phyloP scores from a whole-genome alignment of 352 stramenopile species.

The Pythium dissotocum region DNA sequence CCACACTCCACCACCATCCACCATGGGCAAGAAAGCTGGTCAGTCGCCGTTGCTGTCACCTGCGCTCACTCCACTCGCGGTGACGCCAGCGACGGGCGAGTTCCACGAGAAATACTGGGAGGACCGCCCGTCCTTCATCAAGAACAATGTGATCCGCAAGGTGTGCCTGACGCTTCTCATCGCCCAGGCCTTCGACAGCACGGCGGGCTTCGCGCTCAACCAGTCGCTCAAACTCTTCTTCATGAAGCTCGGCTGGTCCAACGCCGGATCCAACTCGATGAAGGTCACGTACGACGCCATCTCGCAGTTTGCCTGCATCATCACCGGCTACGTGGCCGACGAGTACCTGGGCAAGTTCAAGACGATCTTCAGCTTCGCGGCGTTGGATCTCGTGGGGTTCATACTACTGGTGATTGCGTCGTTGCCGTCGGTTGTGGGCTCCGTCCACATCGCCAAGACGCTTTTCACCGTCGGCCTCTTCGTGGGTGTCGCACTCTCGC shows the following conservation, averaged over 20 bases:
- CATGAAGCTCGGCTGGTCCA: slow-evolving; percentile 27
- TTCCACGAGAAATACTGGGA: slow-evolving; percentile 20
- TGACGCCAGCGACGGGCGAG: neutral
- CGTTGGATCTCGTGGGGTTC: slow-evolving; percentile 28
- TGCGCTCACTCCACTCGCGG: slow-evolving; percentile 6
- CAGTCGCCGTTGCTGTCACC: neutral
- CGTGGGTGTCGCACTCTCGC: slow-evolving; percentile 29
- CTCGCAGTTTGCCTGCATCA: slow-evolving; percentile 30
- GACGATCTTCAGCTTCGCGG: slow-evolving; percentile 24
- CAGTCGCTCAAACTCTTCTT: slow-evolving; percentile 37
- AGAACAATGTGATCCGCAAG: slow-evolving; percentile 28
- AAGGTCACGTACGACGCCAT: slow-evolving; percentile 34
- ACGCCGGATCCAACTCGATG: slow-evolving; percentile 30
- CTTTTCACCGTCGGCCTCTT: slow-evolving; percentile 32
- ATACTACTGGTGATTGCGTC: slow-evolving; percentile 25
- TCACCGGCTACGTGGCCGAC: slow-evolving; percentile 34
- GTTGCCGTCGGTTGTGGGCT: slow-evolving; percentile 17
- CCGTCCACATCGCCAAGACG: slow-evolving; percentile 14
- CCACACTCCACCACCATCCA: neutral
- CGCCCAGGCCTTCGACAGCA: slow-evolving; percentile 23
- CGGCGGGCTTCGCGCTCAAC: slow-evolving; percentile 31
- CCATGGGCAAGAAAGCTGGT: neutral
- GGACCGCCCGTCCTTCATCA: slow-evolving; percentile 15
- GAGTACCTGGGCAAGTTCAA: slow-evolving; percentile 32
- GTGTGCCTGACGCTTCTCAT: slow-evolving; percentile 29